These are phyloP conservation scores for Pythium aphanidermatum DNA, from an alignment of 352 stramenopile genomes.

Conservation along the genomic window DNA sequence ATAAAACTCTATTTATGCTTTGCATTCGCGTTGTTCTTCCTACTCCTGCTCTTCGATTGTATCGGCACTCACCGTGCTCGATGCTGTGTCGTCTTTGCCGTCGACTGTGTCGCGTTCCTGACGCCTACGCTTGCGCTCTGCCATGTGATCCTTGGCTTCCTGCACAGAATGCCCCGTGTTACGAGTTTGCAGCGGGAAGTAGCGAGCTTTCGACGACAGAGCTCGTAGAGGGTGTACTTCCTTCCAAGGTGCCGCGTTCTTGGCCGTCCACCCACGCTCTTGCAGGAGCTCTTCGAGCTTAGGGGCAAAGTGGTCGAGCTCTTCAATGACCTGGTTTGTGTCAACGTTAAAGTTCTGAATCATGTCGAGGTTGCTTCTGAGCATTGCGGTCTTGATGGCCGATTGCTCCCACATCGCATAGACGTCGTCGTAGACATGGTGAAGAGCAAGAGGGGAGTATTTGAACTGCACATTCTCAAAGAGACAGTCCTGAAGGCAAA, in stretches of 20 bases:
- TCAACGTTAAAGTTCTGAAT: conserved; percentile 43
- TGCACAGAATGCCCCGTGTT: conserved; percentile 75
- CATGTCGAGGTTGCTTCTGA: conserved; percentile 64
- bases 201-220: conserved; percentile 46
- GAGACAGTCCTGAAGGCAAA: conserved; percentile 97
- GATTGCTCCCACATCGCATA: conserved; percentile 82
- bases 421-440: conserved; percentile 77
- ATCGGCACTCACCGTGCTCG: not conserved
- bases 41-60: conserved; percentile 7
- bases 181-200: conserved; percentile 56
- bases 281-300: conserved; percentile 72
- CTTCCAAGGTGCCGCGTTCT: conserved; percentile 35
- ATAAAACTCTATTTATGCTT: too few relatives aligned
- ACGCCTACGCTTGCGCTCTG: conserved; percentile 67
- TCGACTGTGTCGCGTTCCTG: conserved; percentile 19
- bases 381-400: conserved; percentile 60
- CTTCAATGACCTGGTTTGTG: conserved; percentile 35
- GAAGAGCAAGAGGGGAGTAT: conserved; percentile 68
- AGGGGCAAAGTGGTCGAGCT: conserved; percentile 69
- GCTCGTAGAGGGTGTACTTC: conserved; percentile 49
- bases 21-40: too few relatives aligned
- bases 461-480: conserved; percentile 87
- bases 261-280: conserved; percentile 44
- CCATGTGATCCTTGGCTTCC: conserved; percentile 68
- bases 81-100: not conserved